phyloP scores from a whole-genome alignment of 2,329 filamentous ascomycete species.

The Fusarium metavorans region DNA sequence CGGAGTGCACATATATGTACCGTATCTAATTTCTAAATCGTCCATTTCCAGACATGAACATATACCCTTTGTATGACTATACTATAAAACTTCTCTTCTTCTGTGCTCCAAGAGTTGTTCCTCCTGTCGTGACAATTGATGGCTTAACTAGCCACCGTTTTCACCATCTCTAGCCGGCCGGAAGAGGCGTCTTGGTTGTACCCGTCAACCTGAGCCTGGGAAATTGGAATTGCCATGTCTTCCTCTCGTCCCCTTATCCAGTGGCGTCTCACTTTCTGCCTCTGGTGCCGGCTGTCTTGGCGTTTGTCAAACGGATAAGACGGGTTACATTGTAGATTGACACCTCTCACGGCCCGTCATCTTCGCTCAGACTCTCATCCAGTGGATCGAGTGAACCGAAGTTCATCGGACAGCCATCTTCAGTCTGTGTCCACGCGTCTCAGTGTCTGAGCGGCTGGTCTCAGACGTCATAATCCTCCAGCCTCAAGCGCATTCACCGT shows the following conservation, averaged over 20 bases:
- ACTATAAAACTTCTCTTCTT: not conserved
- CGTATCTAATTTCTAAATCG: slow-evolving; percentile 27
- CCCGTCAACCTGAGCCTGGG: not conserved
- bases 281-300: not conserved
- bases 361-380: not conserved
- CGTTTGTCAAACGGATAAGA: slow-evolving; percentile 2
- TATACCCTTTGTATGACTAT: slow-evolving; percentile 28
- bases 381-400: not conserved
- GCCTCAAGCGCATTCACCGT: not conserved
- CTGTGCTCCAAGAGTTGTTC: not conserved
- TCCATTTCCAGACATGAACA: slow-evolving; percentile 27
- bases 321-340: slow-evolving; percentile 3
- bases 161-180: not conserved
- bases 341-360: not conserved
- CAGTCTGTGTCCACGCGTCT: not conserved
- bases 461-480: not conserved
- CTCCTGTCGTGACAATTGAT: not conserved
- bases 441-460: not conserved
- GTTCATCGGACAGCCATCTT: not conserved
- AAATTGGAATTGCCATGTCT: not conserved
- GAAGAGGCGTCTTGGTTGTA: not conserved
- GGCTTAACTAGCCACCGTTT: not conserved
- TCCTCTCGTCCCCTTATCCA: not conserved
- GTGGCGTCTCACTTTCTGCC: slow-evolving; percentile 4
- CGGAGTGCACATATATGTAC: slow-evolving; percentile 23